phyloP scores from a whole-genome alignment of 2,329 filamentous ascomycete genomes.

The Epicoccum nigrum region DNA sequence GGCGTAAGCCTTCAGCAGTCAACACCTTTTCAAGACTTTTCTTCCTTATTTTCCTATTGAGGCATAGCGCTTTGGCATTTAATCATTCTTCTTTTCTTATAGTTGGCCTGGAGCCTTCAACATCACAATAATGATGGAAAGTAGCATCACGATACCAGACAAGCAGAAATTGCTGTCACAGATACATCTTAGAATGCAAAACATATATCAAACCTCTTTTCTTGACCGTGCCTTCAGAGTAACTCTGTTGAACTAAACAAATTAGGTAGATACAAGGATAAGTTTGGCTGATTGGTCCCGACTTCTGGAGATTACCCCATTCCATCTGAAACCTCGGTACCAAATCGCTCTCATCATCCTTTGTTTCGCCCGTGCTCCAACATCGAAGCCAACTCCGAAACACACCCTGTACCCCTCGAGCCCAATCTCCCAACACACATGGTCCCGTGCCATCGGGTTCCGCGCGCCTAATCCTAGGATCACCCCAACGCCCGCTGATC shows the following conservation, averaged over 20 bases:
- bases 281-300: too few species aligned
- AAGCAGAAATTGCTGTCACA: conserved; percentile 5
- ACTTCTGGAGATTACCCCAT: background rate
- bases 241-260: too few species aligned
- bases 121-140: background rate
- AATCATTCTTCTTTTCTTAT: background rate
- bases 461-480: conserved; percentile 13
- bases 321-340: conserved; percentile 11
- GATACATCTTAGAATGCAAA: conserved; percentile 1
- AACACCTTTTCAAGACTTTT: background rate
- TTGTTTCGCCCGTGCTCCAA: conserved; percentile 6
- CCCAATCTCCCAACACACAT: conserved; percentile 2
- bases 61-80: conserved; percentile 27
- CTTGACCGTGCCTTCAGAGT: too few species aligned
- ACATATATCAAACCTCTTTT: background rate
- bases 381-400: conserved; percentile 7
- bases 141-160: conserved; percentile 14
- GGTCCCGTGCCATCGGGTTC: background rate
- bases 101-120: background rate
- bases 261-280: too few species aligned
- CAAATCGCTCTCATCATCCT: background rate
- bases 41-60: conserved; percentile 24
- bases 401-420: background rate
- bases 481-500: conserved; percentile 10
- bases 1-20: background rate